A percentile compares a stretch with the other conserved stretches of the same genome.
Conservation (phyloP, 169 alveolate genomes). For the Plasmodium inui region DNA sequence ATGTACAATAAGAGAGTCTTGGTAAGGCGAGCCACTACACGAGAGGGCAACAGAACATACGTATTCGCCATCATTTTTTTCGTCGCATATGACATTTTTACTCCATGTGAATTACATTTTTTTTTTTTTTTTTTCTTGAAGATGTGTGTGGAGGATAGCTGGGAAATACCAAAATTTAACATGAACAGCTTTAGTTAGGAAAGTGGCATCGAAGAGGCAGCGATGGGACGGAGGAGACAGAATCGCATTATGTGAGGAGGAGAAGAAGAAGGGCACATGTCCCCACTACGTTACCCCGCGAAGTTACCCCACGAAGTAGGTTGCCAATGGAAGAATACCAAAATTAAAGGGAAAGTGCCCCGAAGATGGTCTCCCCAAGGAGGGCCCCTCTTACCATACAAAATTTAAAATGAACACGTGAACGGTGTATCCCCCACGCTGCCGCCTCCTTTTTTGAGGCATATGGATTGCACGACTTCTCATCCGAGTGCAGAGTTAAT, state of each 20-base stretch:
- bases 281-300: background rate
- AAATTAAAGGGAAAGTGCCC: background rate
- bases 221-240: background rate
- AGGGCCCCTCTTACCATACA: background rate
- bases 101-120: background rate
- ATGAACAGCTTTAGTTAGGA: constrained; percentile 27
- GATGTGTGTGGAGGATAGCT: constrained; percentile 76
- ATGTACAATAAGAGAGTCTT: constrained; percentile 80
- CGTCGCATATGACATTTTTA: background rate
- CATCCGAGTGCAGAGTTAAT: background rate
- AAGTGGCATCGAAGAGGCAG: background rate
- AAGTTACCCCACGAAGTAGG: background rate
- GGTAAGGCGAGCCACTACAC: constrained; percentile 71
- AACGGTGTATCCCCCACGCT: background rate
- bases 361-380: background rate
- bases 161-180: constrained; percentile 75
- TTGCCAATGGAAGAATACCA: background rate
- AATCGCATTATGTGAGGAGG: background rate
- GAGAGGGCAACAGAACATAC: constrained; percentile 86
- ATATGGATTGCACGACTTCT: background rate
- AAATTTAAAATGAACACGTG: background rate
- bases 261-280: background rate
- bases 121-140: constrained; percentile 2
- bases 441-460: background rate
- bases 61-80: background rate